Conservation (phyloP, 768 basidiomycete species). For the Naganishia kalamii region DNA sequence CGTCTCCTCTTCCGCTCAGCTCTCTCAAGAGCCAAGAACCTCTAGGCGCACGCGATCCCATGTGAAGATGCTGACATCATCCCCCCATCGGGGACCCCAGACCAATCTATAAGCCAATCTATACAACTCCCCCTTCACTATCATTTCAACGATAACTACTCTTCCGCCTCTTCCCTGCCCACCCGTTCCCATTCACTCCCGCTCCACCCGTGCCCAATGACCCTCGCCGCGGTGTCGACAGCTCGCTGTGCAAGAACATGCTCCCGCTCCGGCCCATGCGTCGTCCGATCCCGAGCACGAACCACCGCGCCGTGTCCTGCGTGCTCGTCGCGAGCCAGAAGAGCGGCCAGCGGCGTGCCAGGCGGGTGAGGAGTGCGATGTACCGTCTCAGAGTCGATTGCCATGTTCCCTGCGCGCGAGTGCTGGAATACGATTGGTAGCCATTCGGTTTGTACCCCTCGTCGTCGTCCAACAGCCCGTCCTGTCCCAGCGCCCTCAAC, state of each 20-base stretch:
- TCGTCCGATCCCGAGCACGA: neutral
- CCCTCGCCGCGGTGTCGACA: neutral
- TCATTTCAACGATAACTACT: conserved; percentile 13
- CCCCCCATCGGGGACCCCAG: too few relatives aligned
- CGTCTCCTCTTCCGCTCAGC: too few relatives aligned
- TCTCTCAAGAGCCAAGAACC: too few relatives aligned
- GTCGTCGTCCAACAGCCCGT: neutral
- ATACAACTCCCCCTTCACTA: too few relatives aligned
- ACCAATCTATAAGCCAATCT: too few relatives aligned
- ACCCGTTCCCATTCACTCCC: neutral
- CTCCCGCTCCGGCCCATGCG: neutral
- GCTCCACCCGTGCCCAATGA: neutral
- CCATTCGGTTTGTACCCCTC: neutral
- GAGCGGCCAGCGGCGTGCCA: neutral
- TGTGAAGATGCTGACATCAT: too few relatives aligned
- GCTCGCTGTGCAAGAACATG: neutral
- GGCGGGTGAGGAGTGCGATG: neutral
- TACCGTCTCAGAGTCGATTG: neutral
- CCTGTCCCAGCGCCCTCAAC: neutral
- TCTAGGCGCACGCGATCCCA: too few relatives aligned
- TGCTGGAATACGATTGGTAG: neutral
- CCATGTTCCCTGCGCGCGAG: neutral
- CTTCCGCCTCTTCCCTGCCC: conserved; percentile 6
- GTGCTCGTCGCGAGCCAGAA: conserved; percentile 13
- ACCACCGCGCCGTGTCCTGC: conserved; percentile 7